Evolutionary conservation across 2,329 filamentous ascomycete species (phyloP).

Genomic region (Cryphonectria japonica): DNA sequence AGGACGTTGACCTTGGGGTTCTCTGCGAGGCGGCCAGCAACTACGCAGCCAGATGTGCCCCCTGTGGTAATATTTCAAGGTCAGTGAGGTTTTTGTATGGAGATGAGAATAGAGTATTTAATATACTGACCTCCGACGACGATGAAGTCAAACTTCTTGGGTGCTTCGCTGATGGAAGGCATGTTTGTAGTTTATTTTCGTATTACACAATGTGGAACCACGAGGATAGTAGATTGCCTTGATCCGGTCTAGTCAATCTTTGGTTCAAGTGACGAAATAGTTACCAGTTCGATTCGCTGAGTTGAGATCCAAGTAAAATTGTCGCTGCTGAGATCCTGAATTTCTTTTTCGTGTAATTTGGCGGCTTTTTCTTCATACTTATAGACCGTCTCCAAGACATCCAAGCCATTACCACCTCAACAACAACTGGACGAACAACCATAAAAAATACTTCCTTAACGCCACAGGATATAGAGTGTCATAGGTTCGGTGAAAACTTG

Average conservation of each 20-base stretch:
- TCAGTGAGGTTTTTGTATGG: not conserved
- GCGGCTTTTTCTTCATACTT: not conserved
- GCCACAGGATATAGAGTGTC: not conserved
- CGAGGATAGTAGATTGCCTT: not conserved
- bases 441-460: not conserved
- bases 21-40: slow-evolving; percentile 57
- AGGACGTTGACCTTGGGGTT: slow-evolving; percentile 51
- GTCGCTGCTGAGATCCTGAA: not conserved
- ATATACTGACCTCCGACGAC: slow-evolving; percentile 39
- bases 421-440: not conserved
- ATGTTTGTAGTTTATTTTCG: slow-evolving; percentile 29
- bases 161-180: slow-evolving; percentile 24
- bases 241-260: too few species aligned
- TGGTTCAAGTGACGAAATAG: too few species aligned
- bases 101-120: too few species aligned
- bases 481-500: not conserved
- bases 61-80: slow-evolving; percentile 34
- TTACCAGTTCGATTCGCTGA: too few species aligned
- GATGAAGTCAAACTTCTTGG: slow-evolving; percentile 44
- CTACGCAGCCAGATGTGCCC: slow-evolving; percentile 51
- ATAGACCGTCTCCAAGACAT: not conserved
- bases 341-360: not conserved
- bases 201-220: not conserved
- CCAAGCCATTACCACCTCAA: not conserved
- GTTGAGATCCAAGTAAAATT: too few species aligned